Base-by-base conservation (phyloP, 345 rosid species). In the Stellera chamaejasme region DNA sequence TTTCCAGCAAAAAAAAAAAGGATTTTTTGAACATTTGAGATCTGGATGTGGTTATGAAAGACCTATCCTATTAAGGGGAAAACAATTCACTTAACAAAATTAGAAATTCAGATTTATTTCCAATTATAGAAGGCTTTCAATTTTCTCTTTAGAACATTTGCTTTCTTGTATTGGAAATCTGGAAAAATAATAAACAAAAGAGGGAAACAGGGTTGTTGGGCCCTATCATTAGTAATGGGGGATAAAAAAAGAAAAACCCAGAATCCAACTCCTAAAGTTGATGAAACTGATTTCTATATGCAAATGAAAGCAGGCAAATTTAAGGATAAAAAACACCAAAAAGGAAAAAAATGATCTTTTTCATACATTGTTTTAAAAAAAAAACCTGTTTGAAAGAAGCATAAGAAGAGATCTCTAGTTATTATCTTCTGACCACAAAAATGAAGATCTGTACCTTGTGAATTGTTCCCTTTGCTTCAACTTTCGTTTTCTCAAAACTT, bases 201-300 rank as follows among this genome's bases (percentile, higher is more conserved):
- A 16, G 43, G 32, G 1, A 43, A 8, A 11, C 16, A 51, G 54
- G 52, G 50, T 41, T 48, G 46, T 26, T 36, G 62, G 45, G 52
- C 55, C 59, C 55, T 43, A 71, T 54, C 15, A 48, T 50, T 11
- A 56, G 70, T 57, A 58, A 53, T 48, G 11, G 62, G 47, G 50
- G 43, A 51, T 6, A 8, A 46, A 42, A 28, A 13, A 47, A 61
- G 45, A 60, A n/a, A 19, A 1, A 28, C 36, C 11, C 41, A 28
- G 45, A 19, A 5, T 13, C 2, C 10, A 12, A 45, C 45, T 19
- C 15, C 25, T 14, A 54, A 54, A 15, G 44, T 41, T 39, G 23
- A 19, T 27, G 5, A 32, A 32, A 32, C 39, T 32, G 39, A 32
- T 32, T 15, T 28, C 44, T 59, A 39, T 59, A 19, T 39, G 6